These are phyloP conservation scores for Piper longum DNA, from an alignment of 164 flowering plant species.

Conservation along the genomic window DNA sequence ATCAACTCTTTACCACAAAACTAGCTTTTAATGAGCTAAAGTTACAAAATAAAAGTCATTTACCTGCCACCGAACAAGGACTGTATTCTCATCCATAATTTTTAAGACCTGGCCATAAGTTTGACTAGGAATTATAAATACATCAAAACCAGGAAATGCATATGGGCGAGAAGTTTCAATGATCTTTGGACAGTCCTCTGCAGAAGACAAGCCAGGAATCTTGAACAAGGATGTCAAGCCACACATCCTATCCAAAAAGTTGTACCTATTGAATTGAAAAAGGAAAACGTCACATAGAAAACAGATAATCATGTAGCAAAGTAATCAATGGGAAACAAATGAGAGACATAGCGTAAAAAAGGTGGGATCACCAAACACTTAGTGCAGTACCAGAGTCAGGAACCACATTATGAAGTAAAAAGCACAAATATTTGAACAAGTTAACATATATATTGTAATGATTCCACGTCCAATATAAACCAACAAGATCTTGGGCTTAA, in stretches of 20 bases:
- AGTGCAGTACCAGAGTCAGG: too few relatives aligned
- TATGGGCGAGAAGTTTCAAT: constrained; percentile 45
- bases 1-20: too few relatives aligned
- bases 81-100: constrained; percentile 38
- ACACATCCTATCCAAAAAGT: constrained; percentile 63
- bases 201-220: constrained; percentile 26
- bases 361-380: too few relatives aligned
- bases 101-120: constrained; percentile 69
- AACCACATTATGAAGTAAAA: too few relatives aligned
- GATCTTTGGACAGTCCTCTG: constrained; percentile 29
- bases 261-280: constrained; percentile 40
- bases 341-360: too few relatives aligned
- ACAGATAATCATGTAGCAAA: too few relatives aligned
- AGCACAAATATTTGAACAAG: too few relatives aligned
- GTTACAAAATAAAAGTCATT: background rate
- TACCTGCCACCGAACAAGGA: constrained; percentile 97
- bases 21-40: background rate
- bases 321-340: too few relatives aligned
- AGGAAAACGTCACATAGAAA: background rate
- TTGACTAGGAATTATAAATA: constrained; percentile 53
- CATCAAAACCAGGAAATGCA: constrained; percentile 66
- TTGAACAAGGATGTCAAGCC: constrained; percentile 63
- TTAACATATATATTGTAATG: too few relatives aligned
- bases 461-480: too few relatives aligned
- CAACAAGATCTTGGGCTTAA: too few relatives aligned